Evolutionary conservation across 2,329 filamentous ascomycete species (phyloP).

Genomic region (Phialemonium atrogriseum): DNA sequence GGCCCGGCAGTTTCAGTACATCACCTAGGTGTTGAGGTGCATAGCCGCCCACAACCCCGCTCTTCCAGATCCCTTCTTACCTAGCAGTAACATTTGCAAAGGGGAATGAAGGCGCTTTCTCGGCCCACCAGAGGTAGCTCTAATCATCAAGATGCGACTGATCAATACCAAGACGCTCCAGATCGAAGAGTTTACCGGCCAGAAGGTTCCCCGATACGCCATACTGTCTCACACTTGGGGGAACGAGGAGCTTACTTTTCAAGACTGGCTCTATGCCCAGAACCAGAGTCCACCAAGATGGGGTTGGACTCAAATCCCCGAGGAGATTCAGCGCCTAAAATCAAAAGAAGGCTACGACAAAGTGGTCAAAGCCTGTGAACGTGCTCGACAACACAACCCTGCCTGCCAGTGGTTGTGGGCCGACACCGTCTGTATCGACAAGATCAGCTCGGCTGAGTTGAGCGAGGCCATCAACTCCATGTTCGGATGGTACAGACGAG

Average conservation of each 20-base stretch:
- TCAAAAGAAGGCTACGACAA: neutral
- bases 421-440: constrained; percentile 9
- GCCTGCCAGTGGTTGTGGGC: constrained; percentile 6
- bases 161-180: constrained; percentile 9
- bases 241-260: constrained; percentile 2
- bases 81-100: too few relatives aligned
- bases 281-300: too few relatives aligned
- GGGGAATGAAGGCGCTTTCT: too few relatives aligned
- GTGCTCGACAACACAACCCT: neutral
- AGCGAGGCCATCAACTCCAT: constrained; percentile 5
- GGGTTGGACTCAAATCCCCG: too few relatives aligned
- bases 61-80: too few relatives aligned
- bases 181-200: constrained; percentile 8
- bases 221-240: constrained; percentile 11
- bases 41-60: too few relatives aligned
- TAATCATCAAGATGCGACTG: constrained; percentile 7
- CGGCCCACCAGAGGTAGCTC: too few relatives aligned
- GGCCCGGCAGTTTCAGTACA: too few relatives aligned
- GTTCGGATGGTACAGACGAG: constrained; percentile 6
- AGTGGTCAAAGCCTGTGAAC: neutral
- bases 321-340: too few relatives aligned
- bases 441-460: constrained; percentile 6
- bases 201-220: constrained; percentile 6
- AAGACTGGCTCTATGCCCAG: constrained; percentile 3
- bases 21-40: too few relatives aligned